phyloP scores from a whole-genome alignment of 108 stramenopile genomes.

The Discostella stelligeroides region DNA sequence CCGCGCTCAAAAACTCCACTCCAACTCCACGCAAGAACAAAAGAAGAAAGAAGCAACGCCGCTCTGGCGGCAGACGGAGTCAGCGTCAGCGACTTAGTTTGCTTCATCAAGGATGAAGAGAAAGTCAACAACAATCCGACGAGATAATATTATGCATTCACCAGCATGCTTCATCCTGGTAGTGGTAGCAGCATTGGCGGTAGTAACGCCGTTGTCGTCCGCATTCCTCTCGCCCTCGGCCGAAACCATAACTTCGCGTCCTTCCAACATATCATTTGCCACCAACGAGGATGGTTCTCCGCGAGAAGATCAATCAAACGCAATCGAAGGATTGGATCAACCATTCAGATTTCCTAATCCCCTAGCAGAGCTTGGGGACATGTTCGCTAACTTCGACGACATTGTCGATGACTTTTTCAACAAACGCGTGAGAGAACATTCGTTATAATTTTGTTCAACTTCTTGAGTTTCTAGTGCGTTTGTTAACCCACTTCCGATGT shows the following conservation, averaged over 20 bases:
- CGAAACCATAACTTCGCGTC: background rate
- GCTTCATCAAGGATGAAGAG: too few relatives aligned
- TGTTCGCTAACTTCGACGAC: slow-evolving; percentile 65
- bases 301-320: slow-evolving; percentile 12
- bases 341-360: slow-evolving; percentile 34
- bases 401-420: slow-evolving; percentile 82
- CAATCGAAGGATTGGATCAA: slow-evolving; percentile 15
- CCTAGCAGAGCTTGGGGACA: slow-evolving; percentile 37
- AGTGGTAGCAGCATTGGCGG: slow-evolving; percentile 3
- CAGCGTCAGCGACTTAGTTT: too few relatives aligned
- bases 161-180: background rate
- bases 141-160: too few relatives aligned
- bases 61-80: too few relatives aligned
- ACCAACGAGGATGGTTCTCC: slow-evolving; percentile 8
- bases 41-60: too few relatives aligned
- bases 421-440: slow-evolving; percentile 66
- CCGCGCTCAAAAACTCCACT: too few relatives aligned
- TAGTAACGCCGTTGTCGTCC: background rate
- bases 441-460: background rate
- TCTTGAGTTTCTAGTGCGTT: too few relatives aligned
- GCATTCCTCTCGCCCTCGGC: background rate
- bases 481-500: background rate
- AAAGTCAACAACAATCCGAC: too few relatives aligned
- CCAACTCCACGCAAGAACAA: too few relatives aligned
- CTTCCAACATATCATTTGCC: background rate